Conservation (phyloP, 192 early-diverging fungal species). For the Coemansia asiatica region DNA sequence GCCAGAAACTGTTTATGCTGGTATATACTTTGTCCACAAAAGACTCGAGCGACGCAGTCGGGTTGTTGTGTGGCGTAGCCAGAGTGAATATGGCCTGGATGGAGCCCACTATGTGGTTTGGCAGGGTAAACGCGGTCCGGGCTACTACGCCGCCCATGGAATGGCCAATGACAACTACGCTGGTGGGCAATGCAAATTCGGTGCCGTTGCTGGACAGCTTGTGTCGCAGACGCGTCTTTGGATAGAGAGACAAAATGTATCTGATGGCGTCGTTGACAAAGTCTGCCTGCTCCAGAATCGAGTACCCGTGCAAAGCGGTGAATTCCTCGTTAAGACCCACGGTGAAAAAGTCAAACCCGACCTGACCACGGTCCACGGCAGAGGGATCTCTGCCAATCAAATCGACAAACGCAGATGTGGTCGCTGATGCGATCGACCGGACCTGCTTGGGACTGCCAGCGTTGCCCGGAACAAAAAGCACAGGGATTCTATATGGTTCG, state of each 20-base stretch:
- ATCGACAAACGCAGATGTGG: slow-evolving; percentile 61
- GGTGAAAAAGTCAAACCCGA: slow-evolving; percentile 57
- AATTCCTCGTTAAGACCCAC: slow-evolving; percentile 89
- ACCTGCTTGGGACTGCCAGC: slow-evolving; percentile 92
- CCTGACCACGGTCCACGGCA: slow-evolving; percentile 27
- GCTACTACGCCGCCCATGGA: slow-evolving; percentile 98
- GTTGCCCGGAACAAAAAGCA: slow-evolving; percentile 93
- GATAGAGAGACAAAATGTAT: slow-evolving; percentile 75
- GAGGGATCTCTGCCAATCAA: slow-evolving; percentile 15
- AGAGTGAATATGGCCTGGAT: slow-evolving; percentile 85
- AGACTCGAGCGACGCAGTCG: slow-evolving; percentile 72
- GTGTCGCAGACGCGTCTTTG: slow-evolving; percentile 41
- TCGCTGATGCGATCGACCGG: slow-evolving; percentile 77
- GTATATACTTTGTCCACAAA: slow-evolving; percentile 63
- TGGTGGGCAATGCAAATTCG: slow-evolving; percentile 57
- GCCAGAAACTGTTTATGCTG: slow-evolving; percentile 72
- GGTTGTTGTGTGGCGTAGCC: slow-evolving; percentile 80
- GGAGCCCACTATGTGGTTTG: slow-evolving; percentile 67
- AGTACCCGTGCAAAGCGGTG: slow-evolving; percentile 82
- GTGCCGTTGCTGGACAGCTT: slow-evolving; percentile 20
- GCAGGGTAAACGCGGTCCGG: slow-evolving; percentile 67
- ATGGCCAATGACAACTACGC: slow-evolving; percentile 85
- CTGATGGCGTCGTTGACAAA: slow-evolving; percentile 80
- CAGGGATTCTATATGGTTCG: slow-evolving; percentile 71
- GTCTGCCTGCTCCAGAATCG: slow-evolving; percentile 80